phyloP scores from a whole-genome alignment of 1,139 yeast species.

The Hyphopichia fennica region DNA sequence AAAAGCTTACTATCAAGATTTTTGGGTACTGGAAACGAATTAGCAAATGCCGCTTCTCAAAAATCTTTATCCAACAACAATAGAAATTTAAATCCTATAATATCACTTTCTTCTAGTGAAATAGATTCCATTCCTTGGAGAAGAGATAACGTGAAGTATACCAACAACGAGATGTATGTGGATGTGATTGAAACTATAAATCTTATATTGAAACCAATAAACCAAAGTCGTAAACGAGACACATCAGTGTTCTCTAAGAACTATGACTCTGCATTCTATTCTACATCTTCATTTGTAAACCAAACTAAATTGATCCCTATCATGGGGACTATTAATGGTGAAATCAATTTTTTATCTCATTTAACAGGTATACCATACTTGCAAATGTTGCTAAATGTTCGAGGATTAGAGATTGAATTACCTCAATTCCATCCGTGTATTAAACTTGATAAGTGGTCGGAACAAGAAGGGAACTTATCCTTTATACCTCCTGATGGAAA shows the following conservation, averaged over 20 bases:
- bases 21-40: conserved; percentile 32
- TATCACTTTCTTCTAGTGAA: conserved; percentile 2
- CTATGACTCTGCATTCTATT: conserved; percentile 42
- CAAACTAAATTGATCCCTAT: conserved; percentile 38
- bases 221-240: conserved; percentile 7
- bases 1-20: conserved; percentile 41
- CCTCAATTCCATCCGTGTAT: conserved; percentile 67
- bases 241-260: conserved; percentile 11
- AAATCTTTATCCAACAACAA: conserved; percentile 10
- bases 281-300: conserved; percentile 15
- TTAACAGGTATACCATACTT: conserved; percentile 77
- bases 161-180: conserved; percentile 79
- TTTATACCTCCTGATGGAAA: conserved; percentile 92
- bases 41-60: conserved; percentile 25
- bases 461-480: conserved; percentile 42
- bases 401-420: conserved; percentile 40
- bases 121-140: conserved; percentile 68
- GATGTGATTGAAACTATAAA: conserved; percentile 67
- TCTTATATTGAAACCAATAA: conserved; percentile 35
- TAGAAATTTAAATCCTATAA: conserved; percentile 2
- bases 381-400: conserved; percentile 51
- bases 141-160: conserved; percentile 58
- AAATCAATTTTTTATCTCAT: conserved; percentile 61
- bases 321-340: conserved; percentile 65
- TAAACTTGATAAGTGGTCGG: conserved; percentile 44